Evolutionary conservation across 768 basidiomycete species (phyloP).

Genomic region (Zangia roseola): DNA sequence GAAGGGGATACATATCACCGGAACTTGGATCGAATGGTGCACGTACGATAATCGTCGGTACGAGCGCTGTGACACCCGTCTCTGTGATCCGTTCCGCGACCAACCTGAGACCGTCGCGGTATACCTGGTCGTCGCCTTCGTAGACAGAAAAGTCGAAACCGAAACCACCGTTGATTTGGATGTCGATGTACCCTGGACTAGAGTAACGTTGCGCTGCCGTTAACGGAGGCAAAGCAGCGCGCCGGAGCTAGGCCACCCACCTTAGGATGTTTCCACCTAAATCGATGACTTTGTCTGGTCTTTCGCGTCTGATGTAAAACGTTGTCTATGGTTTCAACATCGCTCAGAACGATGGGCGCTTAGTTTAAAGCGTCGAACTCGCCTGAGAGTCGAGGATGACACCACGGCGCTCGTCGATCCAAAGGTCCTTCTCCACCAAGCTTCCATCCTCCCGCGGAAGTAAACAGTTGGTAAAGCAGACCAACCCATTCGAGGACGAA

Average conservation of each 20-base stretch:
- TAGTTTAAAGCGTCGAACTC: conserved; percentile 3
- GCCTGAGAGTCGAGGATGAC: conserved; percentile 77
- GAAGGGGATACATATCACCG: neutral
- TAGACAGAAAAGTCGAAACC: conserved; percentile 87
- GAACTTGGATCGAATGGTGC: neutral
- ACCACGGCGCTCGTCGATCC: conserved; percentile 76
- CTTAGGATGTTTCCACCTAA: conserved; percentile 77
- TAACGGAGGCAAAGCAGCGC: neutral
- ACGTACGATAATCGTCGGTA: conserved; percentile 73
- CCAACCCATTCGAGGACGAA: conserved; percentile 52
- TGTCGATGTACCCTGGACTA: conserved; percentile 84
- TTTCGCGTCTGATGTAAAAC: conserved; percentile 59
- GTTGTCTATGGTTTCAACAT: conserved; percentile 47
- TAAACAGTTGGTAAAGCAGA: conserved; percentile 87
- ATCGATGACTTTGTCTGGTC: conserved; percentile 66
- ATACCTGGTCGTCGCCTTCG: conserved; percentile 65
- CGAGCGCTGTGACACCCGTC: conserved; percentile 80
- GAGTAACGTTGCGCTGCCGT: conserved; percentile 3
- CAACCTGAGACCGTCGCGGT: conserved; percentile 62
- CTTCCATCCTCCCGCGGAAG: conserved; percentile 79
- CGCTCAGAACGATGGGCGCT: conserved; percentile 1
- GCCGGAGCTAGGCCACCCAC: conserved; percentile 28
- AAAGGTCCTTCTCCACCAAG: conserved; percentile 70
- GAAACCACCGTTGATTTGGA: conserved; percentile 89
- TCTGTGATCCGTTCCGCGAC: conserved; percentile 78